phyloP scores from a whole-genome alignment of 306 rosid genomes.

The Echinosophora koreensis region DNA sequence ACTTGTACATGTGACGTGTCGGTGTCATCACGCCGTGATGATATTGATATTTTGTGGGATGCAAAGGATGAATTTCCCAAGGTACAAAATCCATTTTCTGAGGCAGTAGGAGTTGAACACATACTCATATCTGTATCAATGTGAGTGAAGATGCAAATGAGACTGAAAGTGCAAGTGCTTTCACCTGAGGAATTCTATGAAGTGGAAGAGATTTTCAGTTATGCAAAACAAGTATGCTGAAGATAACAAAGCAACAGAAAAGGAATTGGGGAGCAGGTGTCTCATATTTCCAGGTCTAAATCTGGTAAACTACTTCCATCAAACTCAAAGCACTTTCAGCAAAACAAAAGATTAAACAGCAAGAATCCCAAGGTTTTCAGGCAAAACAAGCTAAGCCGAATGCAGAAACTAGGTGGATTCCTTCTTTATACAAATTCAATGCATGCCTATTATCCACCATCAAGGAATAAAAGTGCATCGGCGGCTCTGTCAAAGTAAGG shows the following conservation, averaged over 20 bases:
- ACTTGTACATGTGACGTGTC: no score
- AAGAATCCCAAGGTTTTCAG: conserved; percentile 60
- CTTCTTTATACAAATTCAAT: conserved; percentile 65
- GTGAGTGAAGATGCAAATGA: conserved; percentile 73
- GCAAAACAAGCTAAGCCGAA: conserved; percentile 67
- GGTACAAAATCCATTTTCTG: conserved; percentile 55
- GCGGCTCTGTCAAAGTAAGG: conserved; percentile 52
- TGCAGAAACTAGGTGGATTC: conserved; percentile 74
- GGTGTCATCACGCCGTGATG: conserved; percentile 78
- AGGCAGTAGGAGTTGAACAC: conserved; percentile 64
- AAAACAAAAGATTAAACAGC: conserved; percentile 68
- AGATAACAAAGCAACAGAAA: conserved; percentile 52
- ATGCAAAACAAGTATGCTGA: conserved; percentile 53
- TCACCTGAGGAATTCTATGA: conserved; percentile 98
- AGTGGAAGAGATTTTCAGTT: conserved; percentile 90
- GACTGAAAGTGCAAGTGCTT: conserved; percentile 69
- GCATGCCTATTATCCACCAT: conserved; percentile 76
- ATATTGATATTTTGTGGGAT: conserved; percentile 88
- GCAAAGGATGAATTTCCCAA: conserved; percentile 82
- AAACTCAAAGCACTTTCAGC: conserved; percentile 49
- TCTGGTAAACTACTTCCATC: conserved; percentile 58
- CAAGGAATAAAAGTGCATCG: conserved; percentile 65
- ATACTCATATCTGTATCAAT: conserved; percentile 75
- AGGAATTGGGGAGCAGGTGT: conserved; percentile 55
- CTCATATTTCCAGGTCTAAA: conserved; percentile 56